Conservation (phyloP, 225 moss, liverwort and hornwort species). For the Ulota crispa region DNA sequence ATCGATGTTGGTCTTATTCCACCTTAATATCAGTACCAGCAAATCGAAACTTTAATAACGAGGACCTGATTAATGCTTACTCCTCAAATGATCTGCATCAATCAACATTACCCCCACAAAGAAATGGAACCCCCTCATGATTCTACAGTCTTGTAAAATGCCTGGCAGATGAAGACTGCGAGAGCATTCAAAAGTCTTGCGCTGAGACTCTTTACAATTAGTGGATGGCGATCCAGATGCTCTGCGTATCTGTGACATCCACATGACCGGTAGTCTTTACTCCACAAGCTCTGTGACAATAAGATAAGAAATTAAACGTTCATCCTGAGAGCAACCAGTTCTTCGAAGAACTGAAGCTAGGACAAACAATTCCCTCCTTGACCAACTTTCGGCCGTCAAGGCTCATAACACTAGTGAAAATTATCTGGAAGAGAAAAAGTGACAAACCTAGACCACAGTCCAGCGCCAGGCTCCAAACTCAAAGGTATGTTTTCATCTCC, state of each 20-base stretch:
- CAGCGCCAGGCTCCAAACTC: slow-evolving; percentile 27
- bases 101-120: slow-evolving; percentile 6
- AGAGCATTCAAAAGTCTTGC: slow-evolving; percentile 62
- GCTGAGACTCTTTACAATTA: slow-evolving; percentile 57
- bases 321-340: background rate
- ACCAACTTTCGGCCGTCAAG: background rate
- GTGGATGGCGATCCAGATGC: slow-evolving; percentile 60
- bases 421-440: background rate
- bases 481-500: slow-evolving; percentile 22
- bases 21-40: background rate
- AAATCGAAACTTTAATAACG: background rate
- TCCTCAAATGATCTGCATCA: background rate
- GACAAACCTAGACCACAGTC: slow-evolving; percentile 51
- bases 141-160: slow-evolving; percentile 20
- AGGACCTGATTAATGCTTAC: background rate
- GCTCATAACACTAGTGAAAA: background rate
- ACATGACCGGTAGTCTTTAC: background rate
- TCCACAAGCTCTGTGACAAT: background rate
- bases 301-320: background rate
- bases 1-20: background rate
- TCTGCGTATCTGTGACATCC: slow-evolving; percentile 53
- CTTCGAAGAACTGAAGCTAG: background rate
- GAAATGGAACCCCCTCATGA: background rate
- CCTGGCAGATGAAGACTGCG: slow-evolving; percentile 64
- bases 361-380: background rate